Conservation (phyloP, 352 stramenopile genomes). For the Pythium brachiatum region DNA sequence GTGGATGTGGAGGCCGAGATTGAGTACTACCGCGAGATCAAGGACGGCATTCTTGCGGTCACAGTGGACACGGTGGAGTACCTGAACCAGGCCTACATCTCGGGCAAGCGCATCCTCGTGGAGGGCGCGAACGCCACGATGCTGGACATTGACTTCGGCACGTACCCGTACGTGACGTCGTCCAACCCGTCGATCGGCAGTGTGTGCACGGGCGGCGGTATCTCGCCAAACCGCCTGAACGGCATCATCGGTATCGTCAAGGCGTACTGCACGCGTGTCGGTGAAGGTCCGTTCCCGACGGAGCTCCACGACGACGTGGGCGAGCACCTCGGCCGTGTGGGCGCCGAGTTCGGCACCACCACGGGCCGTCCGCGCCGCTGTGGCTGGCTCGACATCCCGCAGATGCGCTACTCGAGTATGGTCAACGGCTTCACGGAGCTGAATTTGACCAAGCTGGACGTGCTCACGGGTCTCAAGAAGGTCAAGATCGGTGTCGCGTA, state of each 20-base stretch:
- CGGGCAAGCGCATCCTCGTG: constrained; percentile 97
- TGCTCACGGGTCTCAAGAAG: constrained; percentile 95
- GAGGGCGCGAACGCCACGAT: constrained; percentile 99
- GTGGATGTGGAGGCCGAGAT: constrained; percentile 86
- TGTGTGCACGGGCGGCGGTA: constrained; percentile 96
- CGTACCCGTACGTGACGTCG: constrained; percentile 99
- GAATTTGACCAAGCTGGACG: constrained; percentile 99
- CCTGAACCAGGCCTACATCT: constrained; percentile 95
- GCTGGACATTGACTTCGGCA: constrained; percentile 99
- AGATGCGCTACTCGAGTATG: constrained; percentile 93
- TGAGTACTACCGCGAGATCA: constrained; percentile 75
- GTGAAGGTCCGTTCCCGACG: constrained; percentile 98
- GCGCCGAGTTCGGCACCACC: constrained; percentile 97
- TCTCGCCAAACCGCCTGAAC: constrained; percentile 90
- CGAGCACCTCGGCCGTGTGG: constrained; percentile 89
- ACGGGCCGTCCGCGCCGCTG: constrained; percentile 96
- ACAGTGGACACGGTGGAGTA: constrained; percentile 96
- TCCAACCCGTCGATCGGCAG: constrained; percentile 97
- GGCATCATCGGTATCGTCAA: constrained; percentile 99
- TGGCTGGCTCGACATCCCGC: constrained; percentile 98
- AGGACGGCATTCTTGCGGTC: constrained; percentile 83
- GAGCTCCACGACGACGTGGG: constrained; percentile 93
- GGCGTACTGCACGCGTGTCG: constrained; percentile 99
- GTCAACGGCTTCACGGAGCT: constrained; percentile 96
- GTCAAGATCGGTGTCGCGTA: constrained; percentile 96